Conservation (phyloP, 2,329 filamentous ascomycete genomes). For the Epichloe amarillans region DNA sequence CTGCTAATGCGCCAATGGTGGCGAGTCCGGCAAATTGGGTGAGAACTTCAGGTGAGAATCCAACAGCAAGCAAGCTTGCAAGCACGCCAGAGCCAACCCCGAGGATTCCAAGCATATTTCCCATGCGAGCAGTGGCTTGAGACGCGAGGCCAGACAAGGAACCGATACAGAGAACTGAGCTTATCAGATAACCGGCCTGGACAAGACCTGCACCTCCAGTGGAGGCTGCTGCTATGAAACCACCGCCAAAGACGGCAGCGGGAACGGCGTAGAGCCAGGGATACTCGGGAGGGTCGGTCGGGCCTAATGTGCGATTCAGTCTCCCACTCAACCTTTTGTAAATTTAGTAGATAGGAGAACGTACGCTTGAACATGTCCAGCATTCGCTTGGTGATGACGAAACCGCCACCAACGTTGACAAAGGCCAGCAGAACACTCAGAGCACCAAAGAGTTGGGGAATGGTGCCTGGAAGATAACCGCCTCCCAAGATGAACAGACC, state of each 20-base stretch:
- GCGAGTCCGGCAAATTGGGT: slow-evolving; percentile 70
- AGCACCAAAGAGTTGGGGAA: slow-evolving; percentile 68
- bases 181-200: slow-evolving; percentile 77
- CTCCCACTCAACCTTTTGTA: slow-evolving; percentile 7
- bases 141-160: slow-evolving; percentile 73
- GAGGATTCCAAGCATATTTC: slow-evolving; percentile 76
- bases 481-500: slow-evolving; percentile 83
- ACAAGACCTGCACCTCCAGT: slow-evolving; percentile 76
- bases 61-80: slow-evolving; percentile 68
- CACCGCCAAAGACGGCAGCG: slow-evolving; percentile 63
- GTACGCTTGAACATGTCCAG: slow-evolving; percentile 75
- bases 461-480: slow-evolving; percentile 60
- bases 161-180: slow-evolving; percentile 71
- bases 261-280: slow-evolving; percentile 77
- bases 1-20: slow-evolving; percentile 52
- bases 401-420: slow-evolving; percentile 78
- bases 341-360: slow-evolving; percentile 10
- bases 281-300: slow-evolving; percentile 78
- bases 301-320: slow-evolving; percentile 27
- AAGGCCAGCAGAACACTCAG: slow-evolving; percentile 73
- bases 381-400: slow-evolving; percentile 88
- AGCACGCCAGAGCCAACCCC: slow-evolving; percentile 75
- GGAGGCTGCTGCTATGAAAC: slow-evolving; percentile 65
- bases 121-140: slow-evolving; percentile 69
- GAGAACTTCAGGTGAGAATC: slow-evolving; percentile 66